These are phyloP conservation scores for Lomentospora prolificans DNA, from an alignment of 2,329 filamentous ascomycete genomes.

Conservation along the genomic window DNA sequence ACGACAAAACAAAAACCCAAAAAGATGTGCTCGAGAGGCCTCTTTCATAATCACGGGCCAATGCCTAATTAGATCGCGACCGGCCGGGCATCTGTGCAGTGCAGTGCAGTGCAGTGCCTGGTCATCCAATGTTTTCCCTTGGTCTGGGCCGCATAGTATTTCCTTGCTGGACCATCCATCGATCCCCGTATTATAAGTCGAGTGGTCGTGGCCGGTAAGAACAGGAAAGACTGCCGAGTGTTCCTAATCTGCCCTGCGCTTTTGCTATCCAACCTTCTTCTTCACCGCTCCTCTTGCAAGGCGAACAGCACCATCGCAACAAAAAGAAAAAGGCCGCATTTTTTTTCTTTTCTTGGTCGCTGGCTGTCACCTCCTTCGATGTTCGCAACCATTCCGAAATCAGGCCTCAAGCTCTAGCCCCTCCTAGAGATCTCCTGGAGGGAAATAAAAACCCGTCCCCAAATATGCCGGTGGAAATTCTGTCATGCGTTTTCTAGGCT, in stretches of 20 bases:
- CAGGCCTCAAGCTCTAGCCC: too few species aligned
- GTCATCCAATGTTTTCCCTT: not conserved
- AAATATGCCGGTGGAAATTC: not conserved
- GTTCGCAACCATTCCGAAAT: too few species aligned
- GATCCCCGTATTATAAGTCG: not conserved
- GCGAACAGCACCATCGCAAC: too few species aligned
- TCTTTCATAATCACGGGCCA: not conserved
- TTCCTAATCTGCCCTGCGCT: not conserved
- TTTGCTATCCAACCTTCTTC: not conserved
- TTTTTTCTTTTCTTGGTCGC: too few species aligned
- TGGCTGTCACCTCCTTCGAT: too few species aligned
- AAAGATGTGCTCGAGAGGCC: too few species aligned
- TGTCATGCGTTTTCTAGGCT: not conserved
- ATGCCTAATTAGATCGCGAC: not conserved
- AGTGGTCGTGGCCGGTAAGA: not conserved
- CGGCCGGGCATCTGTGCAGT: not conserved
- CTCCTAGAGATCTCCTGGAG: not conserved
- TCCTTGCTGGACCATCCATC: not conserved
- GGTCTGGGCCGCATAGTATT: not conserved
- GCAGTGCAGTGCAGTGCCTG: not conserved
- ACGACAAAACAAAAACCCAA: too few species aligned
- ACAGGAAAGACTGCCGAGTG: not conserved
- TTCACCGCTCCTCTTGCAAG: not conserved
- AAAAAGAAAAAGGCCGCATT: too few species aligned
- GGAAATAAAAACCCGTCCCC: not conserved